Conservation (phyloP, 2,329 filamentous ascomycete species). For the Ophiostoma triangulosporum region DNA sequence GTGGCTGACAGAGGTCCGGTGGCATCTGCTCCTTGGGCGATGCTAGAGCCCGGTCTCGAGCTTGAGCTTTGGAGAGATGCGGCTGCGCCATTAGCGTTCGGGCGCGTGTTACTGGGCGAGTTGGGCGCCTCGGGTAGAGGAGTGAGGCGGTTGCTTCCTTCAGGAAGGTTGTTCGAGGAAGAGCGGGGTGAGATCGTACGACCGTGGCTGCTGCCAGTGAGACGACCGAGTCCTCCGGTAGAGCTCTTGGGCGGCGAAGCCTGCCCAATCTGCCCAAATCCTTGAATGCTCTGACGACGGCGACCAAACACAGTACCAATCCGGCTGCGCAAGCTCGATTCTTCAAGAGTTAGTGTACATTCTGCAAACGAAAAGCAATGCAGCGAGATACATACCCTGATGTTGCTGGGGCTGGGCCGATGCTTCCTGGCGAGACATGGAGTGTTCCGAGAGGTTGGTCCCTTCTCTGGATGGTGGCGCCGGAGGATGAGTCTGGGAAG, state of each 20-base stretch:
- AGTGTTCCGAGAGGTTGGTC: not conserved
- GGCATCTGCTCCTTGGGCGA: not conserved
- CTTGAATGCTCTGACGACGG: constrained; percentile 51
- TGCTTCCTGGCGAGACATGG: not conserved
- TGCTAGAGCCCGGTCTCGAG: not conserved
- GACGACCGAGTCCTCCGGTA: constrained; percentile 41
- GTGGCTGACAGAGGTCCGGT: constrained; percentile 10
- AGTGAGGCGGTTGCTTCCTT: constrained; percentile 38
- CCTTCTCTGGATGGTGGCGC: not conserved
- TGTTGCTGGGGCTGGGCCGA: constrained; percentile 15
- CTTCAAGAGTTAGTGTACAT: not conserved
- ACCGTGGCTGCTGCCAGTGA: constrained; percentile 50
- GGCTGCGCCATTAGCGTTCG: constrained; percentile 18
- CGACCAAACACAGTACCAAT: constrained; percentile 58
- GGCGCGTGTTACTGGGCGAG: constrained; percentile 18
- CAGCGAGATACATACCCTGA: constrained; percentile 5
- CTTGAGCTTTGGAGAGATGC: not conserved
- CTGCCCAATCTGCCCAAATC: constrained; percentile 43
- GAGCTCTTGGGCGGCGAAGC: constrained; percentile 40
- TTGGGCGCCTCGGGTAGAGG: constrained; percentile 45
- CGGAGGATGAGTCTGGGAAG: not conserved
- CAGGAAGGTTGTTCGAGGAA: constrained; percentile 45
- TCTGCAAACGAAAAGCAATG: not conserved
- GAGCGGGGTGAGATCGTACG: constrained; percentile 40
- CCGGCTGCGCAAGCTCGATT: constrained; percentile 40